A percentile compares a stretch with the other conserved stretches of the same genome.
These are phyloP conservation scores for Santalum album DNA, from an alignment of 164 flowering plant species.

Conservation along the genomic window DNA sequence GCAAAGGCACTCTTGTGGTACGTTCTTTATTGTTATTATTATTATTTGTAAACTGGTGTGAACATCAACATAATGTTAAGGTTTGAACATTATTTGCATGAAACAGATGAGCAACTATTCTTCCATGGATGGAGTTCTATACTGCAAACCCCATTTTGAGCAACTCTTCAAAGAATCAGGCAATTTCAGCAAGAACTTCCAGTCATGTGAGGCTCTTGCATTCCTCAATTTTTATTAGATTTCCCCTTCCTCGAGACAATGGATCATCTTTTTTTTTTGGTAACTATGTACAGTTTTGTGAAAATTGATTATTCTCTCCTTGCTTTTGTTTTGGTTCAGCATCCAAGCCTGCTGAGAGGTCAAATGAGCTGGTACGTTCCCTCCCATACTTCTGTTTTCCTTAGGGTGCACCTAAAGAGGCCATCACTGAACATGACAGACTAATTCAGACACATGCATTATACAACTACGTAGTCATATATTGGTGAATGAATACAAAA, in stretches of 20 bases:
- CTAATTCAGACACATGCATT: too few relatives aligned
- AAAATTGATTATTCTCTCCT: too few relatives aligned
- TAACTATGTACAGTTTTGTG: too few relatives aligned
- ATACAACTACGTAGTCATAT: too few relatives aligned
- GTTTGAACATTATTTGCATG: too few relatives aligned
- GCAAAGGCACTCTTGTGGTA: slow-evolving; percentile 69
- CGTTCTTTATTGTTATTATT: background rate
- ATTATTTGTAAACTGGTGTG: too few relatives aligned
- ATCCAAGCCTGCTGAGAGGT: slow-evolving; percentile 23
- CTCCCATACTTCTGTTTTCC: background rate
- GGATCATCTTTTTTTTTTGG: background rate
- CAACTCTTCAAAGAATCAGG: slow-evolving; percentile 73
- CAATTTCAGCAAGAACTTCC: slow-evolving; percentile 66
- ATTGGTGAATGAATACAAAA: too few relatives aligned
- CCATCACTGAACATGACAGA: too few relatives aligned
- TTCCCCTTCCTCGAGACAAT: background rate
- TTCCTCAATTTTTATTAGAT: too few relatives aligned
- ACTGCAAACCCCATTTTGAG: slow-evolving; percentile 67
- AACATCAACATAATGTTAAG: too few relatives aligned
- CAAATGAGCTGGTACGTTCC: slow-evolving; percentile 23
- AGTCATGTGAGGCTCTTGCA: slow-evolving; percentile 19
- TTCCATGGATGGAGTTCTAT: slow-evolving; percentile 72
- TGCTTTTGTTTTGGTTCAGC: too few relatives aligned
- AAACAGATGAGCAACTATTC: slow-evolving; percentile 61
- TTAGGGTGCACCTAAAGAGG: too few relatives aligned